Evolutionary conservation across 176 grass and related monocot species (phyloP), one percentile per base, ranked within the genome.

Genomic region (Paspalum vaginatum): DNA sequence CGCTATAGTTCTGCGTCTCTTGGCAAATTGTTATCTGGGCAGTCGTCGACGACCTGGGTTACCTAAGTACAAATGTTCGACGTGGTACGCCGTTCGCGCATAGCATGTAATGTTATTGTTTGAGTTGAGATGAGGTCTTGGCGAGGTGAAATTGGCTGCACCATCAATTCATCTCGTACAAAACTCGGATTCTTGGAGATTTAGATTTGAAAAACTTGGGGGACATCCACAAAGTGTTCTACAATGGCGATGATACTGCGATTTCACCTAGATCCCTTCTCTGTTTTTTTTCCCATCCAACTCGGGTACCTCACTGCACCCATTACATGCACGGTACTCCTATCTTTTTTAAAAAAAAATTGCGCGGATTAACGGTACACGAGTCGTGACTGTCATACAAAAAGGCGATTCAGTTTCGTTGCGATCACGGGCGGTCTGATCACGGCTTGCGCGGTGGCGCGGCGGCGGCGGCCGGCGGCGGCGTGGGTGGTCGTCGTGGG

Each of bases 361-460:
- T 12, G 11, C 11, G 27, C 57, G 16, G 20, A 22, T 8, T 57
- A 52, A 70, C 0, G 54, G 20, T 18, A 39, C 44, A 49, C 43
- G 5, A 68, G 20, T 48, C 51, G 26, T 63, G 16, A 58, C 37
- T n/a, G 79, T 38, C 12, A 77, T 72, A 82, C 71, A 54, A 77
- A 85, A 84, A 24, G 25, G 48, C n/a, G 60, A 38, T 18, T 47
- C 39, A 16, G 26, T 7, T 54, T n/a, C 58, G 25, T 44, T 43
- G 17, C 8, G 27, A 6, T 22, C 48, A 56, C 65, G 5, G 6
- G 12, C 7, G 24, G 18, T 43, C 17, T 1, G 17, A n/a, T 80
- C 65, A 85, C 46, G n/a, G 55, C 82, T 61, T 61, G 40, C 71
- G 11, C 21, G 72, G 48, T 11, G 77, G 14, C 17, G 70, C 38